Evolutionary conservation across 371 early-diverging fungal species (phyloP).

Genomic region (Catenaria anguillulae): DNA sequence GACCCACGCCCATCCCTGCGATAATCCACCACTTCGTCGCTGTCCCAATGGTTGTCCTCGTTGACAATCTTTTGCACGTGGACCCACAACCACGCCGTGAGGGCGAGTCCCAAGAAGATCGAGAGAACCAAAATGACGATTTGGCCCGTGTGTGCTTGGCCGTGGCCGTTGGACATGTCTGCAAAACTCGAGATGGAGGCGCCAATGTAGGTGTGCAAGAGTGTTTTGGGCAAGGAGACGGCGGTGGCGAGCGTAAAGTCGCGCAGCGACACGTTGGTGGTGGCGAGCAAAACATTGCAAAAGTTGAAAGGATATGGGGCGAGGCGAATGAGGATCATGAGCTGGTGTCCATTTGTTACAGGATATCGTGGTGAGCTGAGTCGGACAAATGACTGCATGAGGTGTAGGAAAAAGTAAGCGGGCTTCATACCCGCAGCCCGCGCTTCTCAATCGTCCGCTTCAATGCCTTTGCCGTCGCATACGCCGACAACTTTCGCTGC

Average conservation of each 20-base stretch:
- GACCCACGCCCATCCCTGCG: too few relatives aligned
- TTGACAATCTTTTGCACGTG: background rate
- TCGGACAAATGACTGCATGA: background rate
- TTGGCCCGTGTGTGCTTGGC: background rate
- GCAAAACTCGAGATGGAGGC: background rate
- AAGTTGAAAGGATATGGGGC: constrained; percentile 10
- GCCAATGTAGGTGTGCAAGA: constrained; percentile 7
- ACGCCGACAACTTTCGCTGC: background rate
- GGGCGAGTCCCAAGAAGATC: background rate
- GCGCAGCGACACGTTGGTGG: constrained; percentile 4
- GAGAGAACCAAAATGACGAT: background rate
- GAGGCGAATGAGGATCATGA: constrained; percentile 7
- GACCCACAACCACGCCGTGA: constrained; percentile 7
- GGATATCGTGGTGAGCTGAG: too few relatives aligned
- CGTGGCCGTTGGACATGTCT: background rate
- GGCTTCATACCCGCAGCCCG: background rate
- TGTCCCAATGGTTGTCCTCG: background rate
- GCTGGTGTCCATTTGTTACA: too few relatives aligned
- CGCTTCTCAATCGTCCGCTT: background rate
- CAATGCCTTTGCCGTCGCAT: background rate
- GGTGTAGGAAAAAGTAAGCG: too few relatives aligned
- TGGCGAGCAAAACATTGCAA: constrained; percentile 7
- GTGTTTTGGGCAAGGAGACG: background rate
- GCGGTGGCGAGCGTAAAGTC: constrained; percentile 7
- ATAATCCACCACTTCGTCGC: too few relatives aligned